Evolutionary conservation across 495 filamentous ascomycete species (phyloP).

Genomic region (Aspergillus bridgeri): DNA sequence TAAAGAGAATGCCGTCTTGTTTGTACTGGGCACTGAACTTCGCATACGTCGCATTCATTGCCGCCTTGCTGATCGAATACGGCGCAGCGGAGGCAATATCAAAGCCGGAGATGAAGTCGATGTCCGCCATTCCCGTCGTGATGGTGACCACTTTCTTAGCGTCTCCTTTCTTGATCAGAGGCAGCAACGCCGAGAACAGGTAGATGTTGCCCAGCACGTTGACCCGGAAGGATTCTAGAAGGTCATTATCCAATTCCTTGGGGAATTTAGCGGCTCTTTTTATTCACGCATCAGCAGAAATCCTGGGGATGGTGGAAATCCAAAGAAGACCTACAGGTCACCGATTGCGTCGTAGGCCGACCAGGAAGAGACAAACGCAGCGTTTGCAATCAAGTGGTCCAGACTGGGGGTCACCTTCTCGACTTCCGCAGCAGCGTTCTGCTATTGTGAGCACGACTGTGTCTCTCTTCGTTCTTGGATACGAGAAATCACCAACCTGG

Average conservation of each 20-base stretch:
- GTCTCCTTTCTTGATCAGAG: neutral
- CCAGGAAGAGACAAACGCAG: neutral
- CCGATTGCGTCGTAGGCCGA: neutral
- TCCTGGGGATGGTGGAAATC: too few relatives aligned
- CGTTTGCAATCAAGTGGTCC: neutral
- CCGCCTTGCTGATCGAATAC: neutral
- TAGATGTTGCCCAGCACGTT: conserved; percentile 48
- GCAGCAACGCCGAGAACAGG: conserved; percentile 41
- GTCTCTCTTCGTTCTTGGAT: neutral
- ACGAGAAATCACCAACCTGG: conserved; percentile 15
- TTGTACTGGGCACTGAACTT: neutral
- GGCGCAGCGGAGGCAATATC: neutral
- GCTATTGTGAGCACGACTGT: neutral
- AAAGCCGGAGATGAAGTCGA: neutral
- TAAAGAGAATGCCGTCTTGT: neutral
- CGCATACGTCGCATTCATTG: neutral
- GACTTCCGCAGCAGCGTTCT: neutral
- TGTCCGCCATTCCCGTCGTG: neutral
- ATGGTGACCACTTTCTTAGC: neutral
- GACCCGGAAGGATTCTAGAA: conserved; percentile 17
- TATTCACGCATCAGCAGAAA: neutral
- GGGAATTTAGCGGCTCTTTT: conserved; percentile 28
- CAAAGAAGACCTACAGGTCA: conserved; percentile 4
- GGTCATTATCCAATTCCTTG: conserved; percentile 17
- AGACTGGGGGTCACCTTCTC: neutral